Evolutionary conservation across 2,329 filamentous ascomycete genomes (phyloP), one percentile per base, ranked within the genome.

Genomic region (Zasmidium angulare): DNA sequence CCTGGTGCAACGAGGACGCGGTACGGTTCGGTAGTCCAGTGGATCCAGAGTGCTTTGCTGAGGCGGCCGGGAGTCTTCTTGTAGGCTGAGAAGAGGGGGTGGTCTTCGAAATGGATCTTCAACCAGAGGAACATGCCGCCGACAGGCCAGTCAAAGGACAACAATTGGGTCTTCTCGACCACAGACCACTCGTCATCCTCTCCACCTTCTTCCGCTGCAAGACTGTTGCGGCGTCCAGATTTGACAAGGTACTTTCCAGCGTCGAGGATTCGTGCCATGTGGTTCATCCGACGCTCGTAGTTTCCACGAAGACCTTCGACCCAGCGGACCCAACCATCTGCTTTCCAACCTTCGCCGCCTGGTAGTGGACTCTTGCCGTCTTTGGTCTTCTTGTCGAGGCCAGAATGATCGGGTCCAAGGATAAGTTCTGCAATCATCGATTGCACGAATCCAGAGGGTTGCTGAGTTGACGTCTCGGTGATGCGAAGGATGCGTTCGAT

Each of bases 91-190:
- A 80, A 87, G 14, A 96, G 81, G 12, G 91, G 90, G 71, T 96
- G 92, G 1, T 80, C 79, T 56, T 88, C 84, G 67, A 92, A 89
- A 71, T 86, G 82, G 61, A 95, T 76, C 57, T 84, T 82, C 2
- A 96, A 69, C 93, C 93, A 97, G 57, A 96, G 76, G 74, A 96
- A 97, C 92, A 97, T 97, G 71, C 93, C 93, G 36, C 88, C 93
- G 24, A 89, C 84, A 0, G 93, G 92, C 82, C 89, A 91, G 66
- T 83, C 76, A 71, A 96, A 96, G 49, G 87, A 84, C 74, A 88
- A 90, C 66, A 96, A 83, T 61, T 83, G 81, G 0, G 84, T 88
- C 76, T 89, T 92, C 69, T 87, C 86, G 50, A 96, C 82, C 60
- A 93, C 83, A 60, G 87, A 84, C 87, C 90, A 95, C 59, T 89